Conservation (phyloP, 2,329 filamentous ascomycete genomes). For the Epichloe scottii region DNA sequence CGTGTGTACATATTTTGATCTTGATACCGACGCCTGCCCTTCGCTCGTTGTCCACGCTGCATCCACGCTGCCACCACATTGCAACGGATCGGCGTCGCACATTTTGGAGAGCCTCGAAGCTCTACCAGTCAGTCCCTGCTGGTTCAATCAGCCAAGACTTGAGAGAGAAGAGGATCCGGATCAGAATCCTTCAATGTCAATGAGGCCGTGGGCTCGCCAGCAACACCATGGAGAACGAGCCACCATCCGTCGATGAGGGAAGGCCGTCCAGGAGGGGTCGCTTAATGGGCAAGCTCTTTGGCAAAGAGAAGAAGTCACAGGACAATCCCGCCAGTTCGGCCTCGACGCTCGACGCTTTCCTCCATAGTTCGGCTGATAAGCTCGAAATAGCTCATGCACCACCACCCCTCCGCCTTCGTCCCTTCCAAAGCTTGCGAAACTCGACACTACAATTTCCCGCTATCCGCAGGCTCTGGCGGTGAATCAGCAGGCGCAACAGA, state of each 20-base stretch:
- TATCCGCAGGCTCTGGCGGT: constrained; percentile 42
- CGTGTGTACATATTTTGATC: neutral
- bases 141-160: neutral
- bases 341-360: constrained; percentile 45
- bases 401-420: constrained; percentile 29
- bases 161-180: neutral
- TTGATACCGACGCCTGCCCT: neutral
- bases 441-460: constrained; percentile 44
- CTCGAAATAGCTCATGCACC: constrained; percentile 40
- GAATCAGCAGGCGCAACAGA: constrained; percentile 29
- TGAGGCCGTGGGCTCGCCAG: constrained; percentile 16
- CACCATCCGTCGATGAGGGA: constrained; percentile 25
- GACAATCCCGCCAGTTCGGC: constrained; percentile 25
- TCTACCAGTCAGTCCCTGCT: neutral
- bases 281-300: constrained; percentile 52
- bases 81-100: neutral
- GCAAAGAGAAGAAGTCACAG: constrained; percentile 25
- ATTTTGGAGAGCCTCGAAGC: neutral
- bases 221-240: constrained; percentile 33
- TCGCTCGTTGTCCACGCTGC: neutral
- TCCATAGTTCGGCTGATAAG: constrained; percentile 42
- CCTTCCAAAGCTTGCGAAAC: constrained; percentile 37
- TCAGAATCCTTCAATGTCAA: constrained; percentile 12
- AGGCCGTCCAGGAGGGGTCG: constrained; percentile 37
- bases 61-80: neutral